Conservation (phyloP, 164 flowering plant species). For the Sextonia rubra region DNA sequence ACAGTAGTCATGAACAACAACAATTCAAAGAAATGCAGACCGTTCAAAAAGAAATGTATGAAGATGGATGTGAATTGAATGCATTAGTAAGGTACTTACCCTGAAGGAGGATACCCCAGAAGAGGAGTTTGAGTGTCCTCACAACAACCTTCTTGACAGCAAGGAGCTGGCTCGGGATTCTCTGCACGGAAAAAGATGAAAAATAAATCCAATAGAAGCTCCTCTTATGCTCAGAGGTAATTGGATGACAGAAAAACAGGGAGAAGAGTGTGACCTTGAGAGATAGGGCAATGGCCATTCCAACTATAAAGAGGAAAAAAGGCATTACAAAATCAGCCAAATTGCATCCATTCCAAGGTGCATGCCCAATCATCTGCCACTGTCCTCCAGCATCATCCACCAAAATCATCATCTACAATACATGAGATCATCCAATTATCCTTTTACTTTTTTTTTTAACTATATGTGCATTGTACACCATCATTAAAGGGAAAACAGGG, state of each 20-base stretch:
- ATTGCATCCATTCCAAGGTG: constrained; percentile 92
- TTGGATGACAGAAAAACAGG: not conserved
- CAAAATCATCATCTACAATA: constrained; percentile 73
- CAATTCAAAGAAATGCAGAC: not conserved
- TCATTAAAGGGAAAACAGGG: not conserved
- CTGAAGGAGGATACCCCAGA: constrained; percentile 82
- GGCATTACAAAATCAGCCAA: constrained; percentile 97
- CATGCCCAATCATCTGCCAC: constrained; percentile 81
- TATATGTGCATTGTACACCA: not conserved
- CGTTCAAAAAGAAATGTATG: not conserved
- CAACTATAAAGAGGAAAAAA: constrained; percentile 87
- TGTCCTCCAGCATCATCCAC: constrained; percentile 94
- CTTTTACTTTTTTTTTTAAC: not conserved
- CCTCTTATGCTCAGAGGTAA: not conserved
- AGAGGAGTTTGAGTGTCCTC: constrained; percentile 69
- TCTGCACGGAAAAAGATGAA: constrained; percentile 29
- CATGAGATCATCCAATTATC: not conserved
- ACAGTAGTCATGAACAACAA: not conserved
- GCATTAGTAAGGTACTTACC: constrained; percentile 34
- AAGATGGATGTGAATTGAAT: not conserved
- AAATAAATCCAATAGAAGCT: constrained; percentile 3
- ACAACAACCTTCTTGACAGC: constrained; percentile 54
- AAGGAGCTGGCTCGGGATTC: constrained; percentile 30
- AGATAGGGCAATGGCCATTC: constrained; percentile 81
- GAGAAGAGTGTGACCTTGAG: constrained; percentile 49